Evolutionary conservation across 148 eudicot genomes (phyloP).

Genomic region (Agrostemma githago): DNA sequence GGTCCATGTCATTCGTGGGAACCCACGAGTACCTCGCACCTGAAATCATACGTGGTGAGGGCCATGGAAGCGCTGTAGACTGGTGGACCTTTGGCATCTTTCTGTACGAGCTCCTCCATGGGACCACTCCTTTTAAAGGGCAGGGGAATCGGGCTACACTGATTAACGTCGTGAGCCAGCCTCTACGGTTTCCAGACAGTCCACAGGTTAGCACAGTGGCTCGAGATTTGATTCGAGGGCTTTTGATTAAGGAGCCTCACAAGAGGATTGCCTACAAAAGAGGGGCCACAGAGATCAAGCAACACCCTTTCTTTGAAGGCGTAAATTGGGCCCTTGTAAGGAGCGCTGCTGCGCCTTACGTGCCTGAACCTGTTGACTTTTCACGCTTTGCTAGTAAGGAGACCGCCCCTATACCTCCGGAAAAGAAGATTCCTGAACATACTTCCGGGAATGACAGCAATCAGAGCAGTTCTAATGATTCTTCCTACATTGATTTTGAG

Average conservation of each 20-base stretch:
- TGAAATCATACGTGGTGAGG: conserved; percentile 87
- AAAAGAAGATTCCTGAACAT: conserved; percentile 43
- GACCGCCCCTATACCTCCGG: conserved; percentile 20
- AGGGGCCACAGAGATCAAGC: conserved; percentile 89
- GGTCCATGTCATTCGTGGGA: conserved; percentile 90
- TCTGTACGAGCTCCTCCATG: conserved; percentile 75
- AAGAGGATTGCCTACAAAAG: conserved; percentile 77
- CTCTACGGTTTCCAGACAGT: conserved; percentile 62
- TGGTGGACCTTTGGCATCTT: conserved; percentile 96
- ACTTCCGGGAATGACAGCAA: conserved; percentile 29
- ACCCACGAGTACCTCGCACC: conserved; percentile 92
- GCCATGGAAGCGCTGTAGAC: conserved; percentile 93
- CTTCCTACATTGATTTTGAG: conserved; percentile 74
- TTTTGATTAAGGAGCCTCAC: conserved; percentile 76
- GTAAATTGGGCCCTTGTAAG: conserved; percentile 89
- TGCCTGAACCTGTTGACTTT: conserved; percentile 67
- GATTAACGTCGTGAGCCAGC: conserved; percentile 79
- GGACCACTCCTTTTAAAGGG: conserved; percentile 87
- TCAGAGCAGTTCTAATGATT: conserved; percentile 36
- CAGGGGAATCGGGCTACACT: conserved; percentile 80
- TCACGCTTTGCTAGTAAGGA: conserved; percentile 50
- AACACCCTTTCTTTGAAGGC: conserved; percentile 87
- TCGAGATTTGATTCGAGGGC: conserved; percentile 66
- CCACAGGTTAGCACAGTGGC: conserved; percentile 59
- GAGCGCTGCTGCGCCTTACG: conserved; percentile 60